A percentile compares a stretch with the other conserved stretches of the same genome.
phyloP scores from a whole-genome alignment of 2,329 filamentous ascomycete genomes.

The Apiospora saccharicola region DNA sequence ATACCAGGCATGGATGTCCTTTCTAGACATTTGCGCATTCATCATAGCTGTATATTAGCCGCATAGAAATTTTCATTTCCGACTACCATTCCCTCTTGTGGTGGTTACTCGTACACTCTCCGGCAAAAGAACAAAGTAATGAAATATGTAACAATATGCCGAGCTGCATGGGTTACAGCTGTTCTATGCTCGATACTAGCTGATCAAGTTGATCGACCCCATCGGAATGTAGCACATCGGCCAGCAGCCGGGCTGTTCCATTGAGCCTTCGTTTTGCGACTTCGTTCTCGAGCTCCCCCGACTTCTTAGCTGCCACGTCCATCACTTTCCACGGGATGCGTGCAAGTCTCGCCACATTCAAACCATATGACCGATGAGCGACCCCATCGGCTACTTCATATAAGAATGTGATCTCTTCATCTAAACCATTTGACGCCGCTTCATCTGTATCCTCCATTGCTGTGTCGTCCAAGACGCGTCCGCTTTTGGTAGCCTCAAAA shows the following conservation, averaged over 20 bases:
- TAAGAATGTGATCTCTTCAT: constrained; percentile 88
- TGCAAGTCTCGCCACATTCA: constrained; percentile 91
- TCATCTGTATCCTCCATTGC: constrained; percentile 33
- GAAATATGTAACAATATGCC: not conserved
- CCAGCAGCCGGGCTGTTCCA: constrained; percentile 53
- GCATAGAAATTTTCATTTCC: not conserved
- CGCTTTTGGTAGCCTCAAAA: constrained; percentile 63
- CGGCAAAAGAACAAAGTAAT: not conserved
- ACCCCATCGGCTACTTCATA: constrained; percentile 93
- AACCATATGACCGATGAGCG: constrained; percentile 90
- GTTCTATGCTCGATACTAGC: constrained; percentile 64
- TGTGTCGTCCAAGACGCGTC: constrained; percentile 22
- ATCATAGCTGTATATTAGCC: constrained; percentile 17
- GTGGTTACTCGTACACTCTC: not conserved
- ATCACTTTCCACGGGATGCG: constrained; percentile 80
- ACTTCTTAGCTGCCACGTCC: constrained; percentile 81
- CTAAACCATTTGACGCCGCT: constrained; percentile 50
- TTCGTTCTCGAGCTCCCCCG: constrained; percentile 78
- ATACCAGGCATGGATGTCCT: constrained; percentile 27
- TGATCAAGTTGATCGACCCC: constrained; percentile 56
- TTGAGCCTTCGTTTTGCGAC: constrained; percentile 69
- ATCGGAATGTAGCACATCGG: constrained; percentile 48
- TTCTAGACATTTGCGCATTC: constrained; percentile 7
- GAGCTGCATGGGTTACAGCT: constrained; percentile 52
- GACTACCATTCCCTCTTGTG: not conserved